Conservation (phyloP, 495 filamentous ascomycete genomes). For the Daldinia childiae region DNA sequence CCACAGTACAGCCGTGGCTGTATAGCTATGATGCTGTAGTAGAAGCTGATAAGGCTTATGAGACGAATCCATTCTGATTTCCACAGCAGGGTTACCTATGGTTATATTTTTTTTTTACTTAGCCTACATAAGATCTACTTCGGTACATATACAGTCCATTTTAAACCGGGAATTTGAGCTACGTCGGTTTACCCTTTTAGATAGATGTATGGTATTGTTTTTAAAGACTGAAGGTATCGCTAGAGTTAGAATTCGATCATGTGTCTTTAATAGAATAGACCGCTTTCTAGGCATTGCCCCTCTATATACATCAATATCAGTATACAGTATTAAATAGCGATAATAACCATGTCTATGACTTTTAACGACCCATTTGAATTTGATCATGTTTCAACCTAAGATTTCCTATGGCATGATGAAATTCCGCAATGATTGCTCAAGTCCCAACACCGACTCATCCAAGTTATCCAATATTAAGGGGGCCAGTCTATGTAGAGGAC, state of each 20-base stretch:
- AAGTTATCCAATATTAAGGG: constrained; percentile 1
- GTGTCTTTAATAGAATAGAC: too few relatives aligned
- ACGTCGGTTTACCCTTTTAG: background rate
- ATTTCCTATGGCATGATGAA: background rate
- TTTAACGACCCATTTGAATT: background rate
- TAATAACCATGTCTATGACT: background rate
- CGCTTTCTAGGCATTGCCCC: too few relatives aligned
- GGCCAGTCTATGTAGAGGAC: background rate
- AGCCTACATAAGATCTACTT: background rate
- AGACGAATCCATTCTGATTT: constrained; percentile 49
- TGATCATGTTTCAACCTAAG: background rate
- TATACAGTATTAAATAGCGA: background rate
- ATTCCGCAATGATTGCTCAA: background rate
- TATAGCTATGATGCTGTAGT: constrained; percentile 63
- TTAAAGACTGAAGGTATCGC: too few relatives aligned
- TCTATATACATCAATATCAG: background rate
- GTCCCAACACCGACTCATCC: background rate
- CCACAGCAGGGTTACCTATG: too few relatives aligned
- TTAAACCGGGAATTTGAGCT: background rate
- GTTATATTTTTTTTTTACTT: background rate
- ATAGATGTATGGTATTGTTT: background rate
- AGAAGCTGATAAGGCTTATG: constrained; percentile 62
- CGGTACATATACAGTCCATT: background rate
- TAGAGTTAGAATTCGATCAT: too few relatives aligned
- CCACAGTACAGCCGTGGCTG: constrained; percentile 62